Evolutionary conservation across 495 filamentous ascomycete species (phyloP).

Genomic region (Penicillium cinerascens): DNA sequence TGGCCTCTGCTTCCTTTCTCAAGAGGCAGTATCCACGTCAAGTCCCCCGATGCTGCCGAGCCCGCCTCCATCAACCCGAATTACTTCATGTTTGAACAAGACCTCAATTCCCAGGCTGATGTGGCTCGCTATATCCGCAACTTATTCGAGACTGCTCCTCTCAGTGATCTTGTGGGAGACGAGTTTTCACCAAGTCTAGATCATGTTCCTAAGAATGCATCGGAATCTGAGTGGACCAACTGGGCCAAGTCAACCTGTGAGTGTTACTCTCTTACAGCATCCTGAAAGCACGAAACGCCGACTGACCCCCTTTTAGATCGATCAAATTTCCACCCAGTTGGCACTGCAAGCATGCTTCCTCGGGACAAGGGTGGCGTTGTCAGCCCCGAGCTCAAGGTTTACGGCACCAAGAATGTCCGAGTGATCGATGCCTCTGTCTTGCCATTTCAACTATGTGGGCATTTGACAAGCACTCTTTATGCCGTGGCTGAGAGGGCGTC

Average conservation of each 20-base stretch:
- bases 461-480: constrained; percentile 53
- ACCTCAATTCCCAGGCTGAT: constrained; percentile 17
- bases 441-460: constrained; percentile 51
- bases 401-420: constrained; percentile 46
- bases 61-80: constrained; percentile 24
- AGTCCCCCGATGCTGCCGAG: constrained; percentile 13
- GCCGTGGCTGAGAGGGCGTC: constrained; percentile 57
- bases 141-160: constrained; percentile 10
- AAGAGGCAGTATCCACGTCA: constrained; percentile 42
- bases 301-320: constrained; percentile 25
- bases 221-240: constrained; percentile 11
- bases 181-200: constrained; percentile 18
- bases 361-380: constrained; percentile 50
- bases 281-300: not conserved
- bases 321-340: constrained; percentile 37
- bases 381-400: constrained; percentile 40
- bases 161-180: constrained; percentile 16
- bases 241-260: constrained; percentile 23
- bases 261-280: constrained; percentile 5
- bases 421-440: constrained; percentile 56
- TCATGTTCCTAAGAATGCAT: constrained; percentile 13
- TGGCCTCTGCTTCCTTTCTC: constrained; percentile 44
- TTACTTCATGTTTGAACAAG: constrained; percentile 22
- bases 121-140: constrained; percentile 24
- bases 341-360: constrained; percentile 57